phyloP scores from a whole-genome alignment of 2,329 filamentous ascomycete species.

The Xylariales sp. region DNA sequence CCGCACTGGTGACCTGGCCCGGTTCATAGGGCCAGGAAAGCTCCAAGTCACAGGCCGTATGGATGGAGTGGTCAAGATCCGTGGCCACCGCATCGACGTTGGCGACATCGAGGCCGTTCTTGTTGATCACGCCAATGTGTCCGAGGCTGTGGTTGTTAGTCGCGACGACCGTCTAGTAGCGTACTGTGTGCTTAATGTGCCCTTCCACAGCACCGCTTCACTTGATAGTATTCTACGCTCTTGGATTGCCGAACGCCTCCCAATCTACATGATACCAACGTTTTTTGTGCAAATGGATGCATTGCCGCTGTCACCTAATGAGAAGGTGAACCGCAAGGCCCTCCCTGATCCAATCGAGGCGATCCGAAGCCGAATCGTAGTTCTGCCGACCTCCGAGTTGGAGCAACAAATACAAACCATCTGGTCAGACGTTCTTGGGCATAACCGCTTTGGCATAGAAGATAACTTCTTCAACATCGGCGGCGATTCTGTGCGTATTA shows the following conservation, averaged over 20 bases:
- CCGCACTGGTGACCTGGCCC: slow-evolving; percentile 46
- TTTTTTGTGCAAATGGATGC: slow-evolving; percentile 46
- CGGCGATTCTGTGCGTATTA: slow-evolving; percentile 45
- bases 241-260: slow-evolving; percentile 45
- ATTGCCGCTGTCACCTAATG: slow-evolving; percentile 45
- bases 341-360: slow-evolving; percentile 42
- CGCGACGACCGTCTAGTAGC: slow-evolving; percentile 47
- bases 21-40: slow-evolving; percentile 34
- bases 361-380: slow-evolving; percentile 6
- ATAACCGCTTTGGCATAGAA: slow-evolving; percentile 40
- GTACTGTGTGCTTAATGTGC: slow-evolving; percentile 42
- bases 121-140: slow-evolving; percentile 38
- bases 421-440: slow-evolving; percentile 45
- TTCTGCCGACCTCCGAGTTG: slow-evolving; percentile 36
- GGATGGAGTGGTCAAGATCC: slow-evolving; percentile 48
- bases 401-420: slow-evolving; percentile 42
- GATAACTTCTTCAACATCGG: slow-evolving; percentile 50
- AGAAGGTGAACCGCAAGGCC: slow-evolving; percentile 47
- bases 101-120: slow-evolving; percentile 48
- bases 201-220: slow-evolving; percentile 9
- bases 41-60: slow-evolving; percentile 43
- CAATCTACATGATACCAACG: slow-evolving; percentile 47
- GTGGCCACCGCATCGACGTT: slow-evolving; percentile 48
- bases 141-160: slow-evolving; percentile 45
- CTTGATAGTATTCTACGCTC: slow-evolving; percentile 37